Evolutionary conservation across 768 basidiomycete genomes (phyloP), one percentile per base, ranked within the genome.

Genomic region (Lentinula guzmanii): DNA sequence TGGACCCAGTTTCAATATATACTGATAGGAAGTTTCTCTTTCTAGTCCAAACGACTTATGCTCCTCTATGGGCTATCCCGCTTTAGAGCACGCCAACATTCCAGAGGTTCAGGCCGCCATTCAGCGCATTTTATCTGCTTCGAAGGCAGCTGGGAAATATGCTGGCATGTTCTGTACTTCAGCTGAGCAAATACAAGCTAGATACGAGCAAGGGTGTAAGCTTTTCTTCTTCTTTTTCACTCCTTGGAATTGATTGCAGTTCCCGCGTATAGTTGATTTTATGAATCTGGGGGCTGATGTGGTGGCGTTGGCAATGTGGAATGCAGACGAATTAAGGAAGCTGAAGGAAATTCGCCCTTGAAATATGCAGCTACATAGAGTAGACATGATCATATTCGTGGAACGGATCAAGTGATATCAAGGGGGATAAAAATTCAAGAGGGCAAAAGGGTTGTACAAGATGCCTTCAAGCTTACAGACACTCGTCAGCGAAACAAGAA

Each of bases 101-200:
- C 64, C 65, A 11, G 65, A 66, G 42, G 65, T 66, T 24, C 65
- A 66, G 57, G 59, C 63, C 11, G 65, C 64, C 5, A 65, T 66
- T 18, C 18, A 60, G 21, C 58, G 64, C 11, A 53, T 66, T 21
- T 48, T 65, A 10, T 54, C 59, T 13, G 65, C 62, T 24, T 65
- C 65, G 34, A 65, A 66, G 42, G 61, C 65, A 15, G 64, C 65
- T 11, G 65, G 65, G 18, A 66, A 66, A 39, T 65, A 65, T 37
- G 65, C 65, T 18, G 65, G 65, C 33, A 65, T 66, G 65, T 66
- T 66, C 53, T 65, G 64, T 45, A 51, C 58, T 7, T 51, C 53
- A 31, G 65, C 64, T 16, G 65, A 65, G 11, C 61, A 66, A 34
- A 65, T 65, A 16, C 41, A 50, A 51, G 62, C 52, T 39, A 51